Base-by-base conservation (phyloP, 495 filamentous ascomycete genomes). In the Clohesyomyces aquaticus region DNA sequence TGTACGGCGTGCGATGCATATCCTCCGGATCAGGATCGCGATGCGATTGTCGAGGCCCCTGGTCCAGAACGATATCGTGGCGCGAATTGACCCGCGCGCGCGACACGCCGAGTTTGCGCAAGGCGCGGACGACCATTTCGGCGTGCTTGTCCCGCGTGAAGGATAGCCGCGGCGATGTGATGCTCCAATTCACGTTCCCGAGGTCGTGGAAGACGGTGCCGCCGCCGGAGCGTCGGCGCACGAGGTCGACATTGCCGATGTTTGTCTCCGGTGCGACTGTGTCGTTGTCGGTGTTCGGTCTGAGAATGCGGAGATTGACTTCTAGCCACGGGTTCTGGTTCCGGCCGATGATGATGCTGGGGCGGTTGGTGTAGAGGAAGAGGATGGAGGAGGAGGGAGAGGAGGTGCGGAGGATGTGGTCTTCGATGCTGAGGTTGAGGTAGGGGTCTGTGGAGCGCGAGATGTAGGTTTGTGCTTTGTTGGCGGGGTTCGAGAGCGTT, bases 321-420 rank as follows among this genome's bases (percentile, higher is more conserved):
- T 98, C 94, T 9, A 90, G 79, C 93, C 93, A 98, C 41, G 94
- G 94, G 73, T 98, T 98, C 73, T 98, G 94, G 74, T 98, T 98
- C 48, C 93, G 88, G 14, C 94, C 94, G 60, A 98, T 86, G 65
- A 98, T 85, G 51, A 98, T 81, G 74, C 89, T 88, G 8, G 93
- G 91, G 12, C 80, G 77, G 75, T 98, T 98, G 61, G 83, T 79
- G 77, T 98, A 98, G 18, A 98, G 80, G 61, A 97, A 92, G 0
- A 97, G 82, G 29, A 96, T 73, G 43, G 81, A 85, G 4, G 91
- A 92, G 64, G 88, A 80, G 4, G 83, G 76, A 0, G 86, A 82
- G 0, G 89, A 83, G 41, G 87, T 83, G 56, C 87, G 82, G 0
- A 98, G 85, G 4, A 98, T 86, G 75, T 89, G 87, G 73, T 97